phyloP scores from a whole-genome alignment of 2,329 filamentous ascomycete genomes.

The Pseudocercospora cruenta region DNA sequence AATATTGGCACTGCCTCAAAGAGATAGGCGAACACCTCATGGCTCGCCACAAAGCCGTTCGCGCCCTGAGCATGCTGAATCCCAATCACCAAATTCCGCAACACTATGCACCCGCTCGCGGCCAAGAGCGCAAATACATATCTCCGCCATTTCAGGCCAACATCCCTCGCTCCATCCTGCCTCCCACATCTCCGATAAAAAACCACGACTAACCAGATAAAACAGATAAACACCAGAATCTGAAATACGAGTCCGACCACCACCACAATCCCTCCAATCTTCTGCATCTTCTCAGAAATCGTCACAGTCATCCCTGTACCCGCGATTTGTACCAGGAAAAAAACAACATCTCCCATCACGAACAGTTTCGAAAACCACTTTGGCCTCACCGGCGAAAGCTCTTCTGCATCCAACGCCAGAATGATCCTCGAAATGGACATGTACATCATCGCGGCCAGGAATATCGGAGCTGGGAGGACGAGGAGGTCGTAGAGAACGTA shows the following conservation, averaged over 20 bases:
- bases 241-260: constrained; percentile 61
- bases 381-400: constrained; percentile 46
- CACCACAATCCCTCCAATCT: constrained; percentile 56
- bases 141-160: constrained; percentile 38
- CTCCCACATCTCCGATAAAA: constrained; percentile 50
- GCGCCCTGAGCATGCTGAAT: constrained; percentile 54
- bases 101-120: constrained; percentile 48
- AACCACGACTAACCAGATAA: constrained; percentile 52
- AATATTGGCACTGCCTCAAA: constrained; percentile 51
- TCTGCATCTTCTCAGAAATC: constrained; percentile 26
- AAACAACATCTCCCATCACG: constrained; percentile 58
- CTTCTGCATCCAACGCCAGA: constrained; percentile 20
- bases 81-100: constrained; percentile 53
- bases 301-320: constrained; percentile 43
- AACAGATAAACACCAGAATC: constrained; percentile 61
- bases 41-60: constrained; percentile 45
- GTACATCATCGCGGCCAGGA: constrained; percentile 53
- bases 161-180: constrained; percentile 22
- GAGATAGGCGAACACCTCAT: constrained; percentile 50
- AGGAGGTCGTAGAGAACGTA: constrained; percentile 49
- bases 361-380: constrained; percentile 59
- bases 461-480: constrained; percentile 49
- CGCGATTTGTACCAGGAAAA: constrained; percentile 55
- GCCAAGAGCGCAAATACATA: constrained; percentile 45
- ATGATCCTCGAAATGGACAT: constrained; percentile 51